These are phyloP conservation scores for Paraphoma chrysanthemicola DNA, from an alignment of 2,329 filamentous ascomycete genomes.

Conservation along the genomic window DNA sequence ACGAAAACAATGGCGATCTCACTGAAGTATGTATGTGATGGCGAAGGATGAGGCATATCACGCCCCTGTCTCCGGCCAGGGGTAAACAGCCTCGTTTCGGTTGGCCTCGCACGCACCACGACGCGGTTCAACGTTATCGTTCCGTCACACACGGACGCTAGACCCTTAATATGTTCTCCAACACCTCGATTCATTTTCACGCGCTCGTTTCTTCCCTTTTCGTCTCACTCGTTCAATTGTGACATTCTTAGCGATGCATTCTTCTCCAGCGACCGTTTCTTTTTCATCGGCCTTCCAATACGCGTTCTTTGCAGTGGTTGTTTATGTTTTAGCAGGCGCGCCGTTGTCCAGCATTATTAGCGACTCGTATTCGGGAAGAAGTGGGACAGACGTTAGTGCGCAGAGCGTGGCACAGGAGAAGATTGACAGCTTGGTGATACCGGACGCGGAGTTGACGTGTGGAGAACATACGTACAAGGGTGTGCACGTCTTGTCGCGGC, in stretches of 20 bases:
- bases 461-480: conserved; percentile 44
- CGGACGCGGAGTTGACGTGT: conserved; percentile 49
- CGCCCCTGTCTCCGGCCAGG: not conserved
- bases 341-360: conserved; percentile 28
- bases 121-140: conserved; percentile 3
- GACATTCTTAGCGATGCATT: not conserved
- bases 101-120: not conserved
- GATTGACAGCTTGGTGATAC: conserved; percentile 48
- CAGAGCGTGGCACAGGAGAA: conserved; percentile 31
- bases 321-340: conserved; percentile 46
- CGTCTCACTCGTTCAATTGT: not conserved
- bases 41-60: not conserved
- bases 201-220: not conserved
- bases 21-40: too few relatives aligned
- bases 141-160: not conserved
- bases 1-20: too few relatives aligned
- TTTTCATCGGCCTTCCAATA: conserved; percentile 40
- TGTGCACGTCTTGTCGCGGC: conserved; percentile 59
- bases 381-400: conserved; percentile 7
- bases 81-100: not conserved
- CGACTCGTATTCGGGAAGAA: not conserved
- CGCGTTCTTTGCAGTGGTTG: conserved; percentile 33
- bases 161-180: conserved; percentile 1
- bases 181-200: not conserved
- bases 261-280: conserved; percentile 18